These are phyloP conservation scores for Sugiyamaella americana DNA, from an alignment of 805 yeast species.

Conservation along the genomic window DNA sequence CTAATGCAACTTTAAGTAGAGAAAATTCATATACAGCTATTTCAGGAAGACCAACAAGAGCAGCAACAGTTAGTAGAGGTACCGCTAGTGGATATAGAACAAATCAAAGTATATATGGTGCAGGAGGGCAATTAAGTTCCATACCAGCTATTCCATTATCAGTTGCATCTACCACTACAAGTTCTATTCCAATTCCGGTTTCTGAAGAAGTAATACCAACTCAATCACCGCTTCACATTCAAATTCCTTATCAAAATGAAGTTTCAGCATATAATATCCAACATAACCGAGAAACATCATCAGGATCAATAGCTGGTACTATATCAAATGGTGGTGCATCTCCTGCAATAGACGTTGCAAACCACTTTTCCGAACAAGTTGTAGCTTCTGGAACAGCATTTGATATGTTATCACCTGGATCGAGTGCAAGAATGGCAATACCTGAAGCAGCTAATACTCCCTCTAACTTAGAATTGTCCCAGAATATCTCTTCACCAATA, in stretches of 20 bases:
- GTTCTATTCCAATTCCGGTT: conserved; percentile 5
- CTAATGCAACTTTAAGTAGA: conserved; percentile 12
- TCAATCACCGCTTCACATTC: not conserved
- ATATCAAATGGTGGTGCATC: too few relatives aligned
- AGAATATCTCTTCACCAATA: not conserved
- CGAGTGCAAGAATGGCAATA: too few relatives aligned
- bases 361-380: too few relatives aligned
- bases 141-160: conserved; percentile 1
- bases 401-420: too few relatives aligned
- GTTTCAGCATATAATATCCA: too few relatives aligned
- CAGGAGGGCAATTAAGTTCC: conserved; percentile 1
- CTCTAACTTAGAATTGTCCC: too few relatives aligned
- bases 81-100: conserved; percentile 4
- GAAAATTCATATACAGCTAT: not conserved
- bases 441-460: too few relatives aligned
- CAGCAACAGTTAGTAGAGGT: conserved; percentile 21
- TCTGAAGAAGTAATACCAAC: conserved; percentile 2
- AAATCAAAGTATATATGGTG: not conserved
- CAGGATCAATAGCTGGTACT: too few relatives aligned
- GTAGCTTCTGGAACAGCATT: too few relatives aligned
- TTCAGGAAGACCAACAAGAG: conserved; percentile 19
- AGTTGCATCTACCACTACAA: conserved; percentile 2
- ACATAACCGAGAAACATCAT: too few relatives aligned
- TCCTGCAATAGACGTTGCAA: too few relatives aligned
- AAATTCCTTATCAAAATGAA: not conserved